These are phyloP conservation scores for Penicillium chermesinum DNA, from an alignment of 495 filamentous ascomycete genomes.

Conservation along the genomic window DNA sequence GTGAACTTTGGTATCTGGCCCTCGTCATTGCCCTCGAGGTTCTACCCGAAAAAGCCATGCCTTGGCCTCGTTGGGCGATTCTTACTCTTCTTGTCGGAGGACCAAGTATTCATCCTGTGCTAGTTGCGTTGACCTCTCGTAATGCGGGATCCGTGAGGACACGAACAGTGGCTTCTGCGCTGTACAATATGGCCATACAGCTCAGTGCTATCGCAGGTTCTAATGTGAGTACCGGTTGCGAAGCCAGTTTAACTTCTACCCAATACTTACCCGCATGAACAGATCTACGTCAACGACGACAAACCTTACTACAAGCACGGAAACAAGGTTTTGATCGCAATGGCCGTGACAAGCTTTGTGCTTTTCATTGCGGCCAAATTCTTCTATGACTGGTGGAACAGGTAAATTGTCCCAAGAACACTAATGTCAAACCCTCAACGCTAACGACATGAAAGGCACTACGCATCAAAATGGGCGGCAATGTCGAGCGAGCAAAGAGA, in stretches of 20 bases:
- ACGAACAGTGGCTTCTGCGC: conserved; percentile 50
- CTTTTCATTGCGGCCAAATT: neutral
- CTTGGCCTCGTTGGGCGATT: conserved; percentile 50
- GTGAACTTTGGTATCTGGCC: conserved; percentile 52
- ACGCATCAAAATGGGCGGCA: neutral
- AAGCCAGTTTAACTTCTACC: neutral
- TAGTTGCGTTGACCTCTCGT: conserved; percentile 58
- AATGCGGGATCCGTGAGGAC: conserved; percentile 63
- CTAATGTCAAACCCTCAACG: neutral
- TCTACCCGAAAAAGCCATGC: conserved; percentile 26
- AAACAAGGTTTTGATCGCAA: conserved; percentile 53
- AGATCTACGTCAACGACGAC: conserved; percentile 60
- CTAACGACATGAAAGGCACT: neutral
- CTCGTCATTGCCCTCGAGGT: conserved; percentile 46
- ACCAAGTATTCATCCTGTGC: conserved; percentile 59
- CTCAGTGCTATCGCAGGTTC: conserved; percentile 49
- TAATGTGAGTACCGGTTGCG: conserved; percentile 39
- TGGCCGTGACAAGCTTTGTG: conserved; percentile 1
- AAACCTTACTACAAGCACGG: conserved; percentile 59
- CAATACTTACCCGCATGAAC: neutral
- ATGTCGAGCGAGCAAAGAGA: neutral
- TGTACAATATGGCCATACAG: conserved; percentile 75
- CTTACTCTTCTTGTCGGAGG: conserved; percentile 48
- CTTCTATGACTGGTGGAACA: conserved; percentile 59
- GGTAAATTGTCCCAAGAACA: conserved; percentile 7